phyloP scores from a whole-genome alignment of 306 rosid species.

The Sindora glabra region DNA sequence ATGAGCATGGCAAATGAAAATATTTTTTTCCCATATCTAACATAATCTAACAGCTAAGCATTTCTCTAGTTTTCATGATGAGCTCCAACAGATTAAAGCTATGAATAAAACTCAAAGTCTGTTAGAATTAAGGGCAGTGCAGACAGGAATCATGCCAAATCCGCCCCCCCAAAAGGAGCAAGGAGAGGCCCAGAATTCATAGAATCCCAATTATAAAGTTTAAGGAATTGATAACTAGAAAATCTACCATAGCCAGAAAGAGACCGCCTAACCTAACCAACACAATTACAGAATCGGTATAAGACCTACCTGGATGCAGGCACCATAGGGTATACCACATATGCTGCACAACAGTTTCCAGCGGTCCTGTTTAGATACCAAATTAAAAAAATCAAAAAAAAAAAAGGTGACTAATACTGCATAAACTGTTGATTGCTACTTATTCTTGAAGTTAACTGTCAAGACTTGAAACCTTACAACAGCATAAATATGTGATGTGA shows the following conservation, averaged over 20 bases:
- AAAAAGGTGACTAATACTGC: too few relatives aligned
- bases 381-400: too few relatives aligned
- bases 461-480: not conserved
- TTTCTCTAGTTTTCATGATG: not conserved
- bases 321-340: slow-evolving; percentile 94
- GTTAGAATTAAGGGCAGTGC: too few relatives aligned
- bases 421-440: not conserved
- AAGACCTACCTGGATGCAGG: slow-evolving; percentile 90
- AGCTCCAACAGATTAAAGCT: not conserved
- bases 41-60: not conserved
- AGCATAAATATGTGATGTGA: too few relatives aligned
- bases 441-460: not conserved
- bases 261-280: not conserved
- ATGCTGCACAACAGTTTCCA: slow-evolving; percentile 97
- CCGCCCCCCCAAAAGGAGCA: too few relatives aligned
- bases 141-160: not conserved
- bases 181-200: not conserved
- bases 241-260: too few relatives aligned
- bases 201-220: too few relatives aligned
- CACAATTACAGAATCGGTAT: slow-evolving; percentile 7
- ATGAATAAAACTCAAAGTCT: too few relatives aligned
- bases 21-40: too few relatives aligned
- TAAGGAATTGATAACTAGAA: too few relatives aligned
- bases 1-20: too few relatives aligned
- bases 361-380: slow-evolving; percentile 68